phyloP scores from a whole-genome alignment of 768 basidiomycete genomes.

The Butyriboletus loyo region DNA sequence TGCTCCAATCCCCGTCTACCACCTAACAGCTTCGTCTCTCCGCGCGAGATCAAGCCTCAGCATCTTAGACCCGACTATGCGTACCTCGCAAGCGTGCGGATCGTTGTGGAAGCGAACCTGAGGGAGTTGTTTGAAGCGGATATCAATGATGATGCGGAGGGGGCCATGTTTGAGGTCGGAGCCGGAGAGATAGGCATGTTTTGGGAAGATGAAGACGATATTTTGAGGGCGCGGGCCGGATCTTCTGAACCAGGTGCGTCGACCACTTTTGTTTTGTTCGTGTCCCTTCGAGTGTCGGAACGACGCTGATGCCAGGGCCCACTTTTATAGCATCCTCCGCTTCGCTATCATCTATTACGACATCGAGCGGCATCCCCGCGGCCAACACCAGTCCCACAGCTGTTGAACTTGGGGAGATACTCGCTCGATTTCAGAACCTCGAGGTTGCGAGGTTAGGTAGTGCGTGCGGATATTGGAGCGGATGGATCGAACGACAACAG shows the following conservation, averaged over 20 bases:
- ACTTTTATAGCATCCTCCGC: background rate
- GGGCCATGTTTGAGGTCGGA: background rate
- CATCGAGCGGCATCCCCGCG: background rate
- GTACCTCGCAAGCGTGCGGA: constrained; percentile 49
- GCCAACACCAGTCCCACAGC: background rate
- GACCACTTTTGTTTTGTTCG: constrained; percentile 24
- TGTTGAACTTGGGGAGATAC: constrained; percentile 21
- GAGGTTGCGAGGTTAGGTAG: constrained; percentile 42
- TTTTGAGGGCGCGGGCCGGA: background rate
- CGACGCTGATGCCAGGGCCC: constrained; percentile 14
- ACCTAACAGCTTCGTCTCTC: constrained; percentile 13
- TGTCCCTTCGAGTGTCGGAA: constrained; percentile 13
- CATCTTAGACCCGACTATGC: constrained; percentile 47
- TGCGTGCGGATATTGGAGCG: constrained; percentile 40
- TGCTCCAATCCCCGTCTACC: constrained; percentile 16
- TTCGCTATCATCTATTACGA: background rate
- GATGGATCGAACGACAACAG: constrained; percentile 14
- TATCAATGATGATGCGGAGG: background rate
- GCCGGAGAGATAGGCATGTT: constrained; percentile 17
- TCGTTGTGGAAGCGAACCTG: constrained; percentile 51
- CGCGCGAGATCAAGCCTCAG: constrained; percentile 21
- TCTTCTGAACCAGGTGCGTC: constrained; percentile 4
- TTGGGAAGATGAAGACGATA: constrained; percentile 28
- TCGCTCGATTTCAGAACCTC: constrained; percentile 29
- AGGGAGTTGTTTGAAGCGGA: constrained; percentile 32